Base-by-base conservation (phyloP, 306 rosid species). In the Lupinus albus region DNA sequence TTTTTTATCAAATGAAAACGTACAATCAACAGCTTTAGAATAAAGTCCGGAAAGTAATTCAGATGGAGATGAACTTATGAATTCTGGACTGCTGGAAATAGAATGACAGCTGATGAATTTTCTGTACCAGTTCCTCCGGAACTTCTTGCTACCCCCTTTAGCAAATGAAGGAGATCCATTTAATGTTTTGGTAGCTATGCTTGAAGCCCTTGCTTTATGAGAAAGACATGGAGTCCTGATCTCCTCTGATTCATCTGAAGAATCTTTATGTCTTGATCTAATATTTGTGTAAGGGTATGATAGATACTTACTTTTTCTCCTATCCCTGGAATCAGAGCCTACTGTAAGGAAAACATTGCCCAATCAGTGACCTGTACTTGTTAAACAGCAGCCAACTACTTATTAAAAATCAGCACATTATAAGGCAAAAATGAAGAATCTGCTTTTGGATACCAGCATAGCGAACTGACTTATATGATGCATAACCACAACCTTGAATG, bases 251-350 rank as follows among this genome's bases (percentile, higher is more conserved):
- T 72, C 86, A 13, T 52, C 69, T 14, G 72, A 78, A 51, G 61
- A 57, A 51, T 59, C 77, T 47, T 79, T 84, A 59, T 52, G 72
- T 67, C 39, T 81, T 73, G 49, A 59, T 78, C 54, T 83, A 77
- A 67, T 69, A 79, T 85, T 84, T 64, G 86, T 52, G 61, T 86
- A 90, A 4, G 95, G 99, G 67, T 72, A 88, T 73, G 96, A 88
- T 70, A 94, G 75, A 76, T 88, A 94, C 84, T 84, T 86, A 59
- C 97, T 94, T 76, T 82, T 88, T 74, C 80, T 90, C 82, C 99
- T 73, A 67, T 70, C 89, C 68, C 96, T 78, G 1, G 84, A 82
- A 36, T 90, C 85, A 38, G 62, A 33, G 32, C 88, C 87, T 42
- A 57, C 66, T 57, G 54, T 25, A 14, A 59, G 68, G 28, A 6